Evolutionary conservation across 179 eudicot species (phyloP).

Genomic region (Heliamphora pulchella): DNA sequence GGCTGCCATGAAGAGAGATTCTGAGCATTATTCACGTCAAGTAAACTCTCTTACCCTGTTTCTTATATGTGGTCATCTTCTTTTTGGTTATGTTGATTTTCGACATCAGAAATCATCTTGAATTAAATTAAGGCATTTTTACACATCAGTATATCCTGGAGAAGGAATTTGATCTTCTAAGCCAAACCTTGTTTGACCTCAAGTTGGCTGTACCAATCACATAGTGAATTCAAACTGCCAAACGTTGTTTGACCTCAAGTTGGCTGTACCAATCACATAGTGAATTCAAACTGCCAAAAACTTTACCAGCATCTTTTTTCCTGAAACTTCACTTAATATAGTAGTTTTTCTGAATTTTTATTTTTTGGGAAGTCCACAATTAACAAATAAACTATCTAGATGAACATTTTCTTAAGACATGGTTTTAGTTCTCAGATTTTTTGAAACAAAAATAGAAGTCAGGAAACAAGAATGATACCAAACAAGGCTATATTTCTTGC

Average conservation of each 20-base stretch:
- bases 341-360: not conserved
- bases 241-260: too few species aligned
- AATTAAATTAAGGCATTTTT: not conserved
- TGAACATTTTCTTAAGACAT: not conserved
- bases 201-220: too few species aligned
- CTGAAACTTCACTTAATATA: not conserved
- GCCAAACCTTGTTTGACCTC: not conserved
- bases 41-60: constrained; percentile 29
- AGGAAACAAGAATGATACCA: too few species aligned
- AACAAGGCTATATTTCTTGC: not conserved
- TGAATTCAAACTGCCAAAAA: not conserved
- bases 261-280: too few species aligned
- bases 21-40: constrained; percentile 99
- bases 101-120: not conserved
- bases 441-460: too few species aligned
- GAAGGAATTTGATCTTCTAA: not conserved
- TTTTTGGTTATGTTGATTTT: not conserved
- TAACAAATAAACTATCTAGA: not conserved
- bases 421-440: too few species aligned
- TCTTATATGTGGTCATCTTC: not conserved
- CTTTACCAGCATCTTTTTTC: not conserved
- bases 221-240: too few species aligned
- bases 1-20: constrained; percentile 99
- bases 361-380: too few species aligned
- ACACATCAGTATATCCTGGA: not conserved